Percentiles rank a stretch among this genome's conserved stretches.
phyloP scores from a whole-genome alignment of 2,329 filamentous ascomycete species.

The Fonsecaea pedrosoi region DNA sequence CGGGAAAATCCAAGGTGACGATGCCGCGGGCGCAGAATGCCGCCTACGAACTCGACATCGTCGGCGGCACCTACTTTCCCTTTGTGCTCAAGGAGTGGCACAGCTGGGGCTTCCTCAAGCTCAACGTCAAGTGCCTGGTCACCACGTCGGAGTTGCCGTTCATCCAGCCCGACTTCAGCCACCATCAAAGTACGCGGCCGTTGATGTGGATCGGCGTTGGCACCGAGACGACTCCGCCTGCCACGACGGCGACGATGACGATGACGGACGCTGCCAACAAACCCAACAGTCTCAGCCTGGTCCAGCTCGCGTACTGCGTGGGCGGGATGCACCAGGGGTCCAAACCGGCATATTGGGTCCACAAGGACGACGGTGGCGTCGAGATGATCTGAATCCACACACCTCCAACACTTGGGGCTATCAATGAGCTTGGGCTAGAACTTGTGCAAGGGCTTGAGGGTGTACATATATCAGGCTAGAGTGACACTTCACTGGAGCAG shows the following conservation, averaged over 20 bases:
- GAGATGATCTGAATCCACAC: neutral
- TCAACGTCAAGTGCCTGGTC: neutral
- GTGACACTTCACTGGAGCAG: too few species aligned
- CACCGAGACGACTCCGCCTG: neutral
- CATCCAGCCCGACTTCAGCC: slow-evolving; percentile 1
- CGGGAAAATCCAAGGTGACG: neutral
- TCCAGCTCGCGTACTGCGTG: neutral
- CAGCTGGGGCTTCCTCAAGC: neutral
- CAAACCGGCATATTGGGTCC: neutral
- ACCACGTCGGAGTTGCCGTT: neutral
- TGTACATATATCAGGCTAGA: too few species aligned
- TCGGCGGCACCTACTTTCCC: neutral
- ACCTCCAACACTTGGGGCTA: too few species aligned
- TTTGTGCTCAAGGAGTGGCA: neutral
- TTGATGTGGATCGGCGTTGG: slow-evolving; percentile 5
- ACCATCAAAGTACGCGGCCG: neutral
- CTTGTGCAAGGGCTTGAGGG: too few species aligned
- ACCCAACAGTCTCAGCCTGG: neutral
- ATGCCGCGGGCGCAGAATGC: neutral
- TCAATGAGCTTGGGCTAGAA: too few species aligned
- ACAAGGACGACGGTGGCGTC: neutral
- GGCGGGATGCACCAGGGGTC: slow-evolving; percentile 3
- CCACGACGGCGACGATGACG: too few species aligned
- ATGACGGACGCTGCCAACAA: neutral
- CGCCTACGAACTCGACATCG: neutral